These are phyloP conservation scores for Phyllosticta citriasiana DNA, from an alignment of 2,329 filamentous ascomycete species.

Conservation along the genomic window DNA sequence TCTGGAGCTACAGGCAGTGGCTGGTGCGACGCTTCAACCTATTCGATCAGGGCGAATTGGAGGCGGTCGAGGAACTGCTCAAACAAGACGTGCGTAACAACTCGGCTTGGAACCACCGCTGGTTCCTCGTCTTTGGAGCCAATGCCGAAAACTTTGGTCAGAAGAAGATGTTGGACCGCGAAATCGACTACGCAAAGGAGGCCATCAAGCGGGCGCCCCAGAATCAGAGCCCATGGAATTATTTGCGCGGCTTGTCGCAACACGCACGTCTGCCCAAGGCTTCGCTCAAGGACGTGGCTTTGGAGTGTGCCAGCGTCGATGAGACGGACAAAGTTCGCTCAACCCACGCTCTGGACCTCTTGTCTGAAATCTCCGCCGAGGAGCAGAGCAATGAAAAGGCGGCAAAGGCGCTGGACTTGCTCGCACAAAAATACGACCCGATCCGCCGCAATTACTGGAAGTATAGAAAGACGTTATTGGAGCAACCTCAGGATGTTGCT, in stretches of 20 bases:
- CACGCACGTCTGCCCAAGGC: slow-evolving; percentile 48
- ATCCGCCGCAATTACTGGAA: slow-evolving; percentile 90
- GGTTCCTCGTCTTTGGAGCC: slow-evolving; percentile 75
- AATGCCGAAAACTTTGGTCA: slow-evolving; percentile 29
- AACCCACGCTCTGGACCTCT: slow-evolving; percentile 56
- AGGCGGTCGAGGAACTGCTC: slow-evolving; percentile 62
- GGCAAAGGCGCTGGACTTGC: slow-evolving; percentile 56
- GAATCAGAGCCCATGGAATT: slow-evolving; percentile 93
- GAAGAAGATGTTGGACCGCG: slow-evolving; percentile 56
- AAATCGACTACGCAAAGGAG: slow-evolving; percentile 53
- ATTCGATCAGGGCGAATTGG: slow-evolving; percentile 53
- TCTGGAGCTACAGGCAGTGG: slow-evolving; percentile 90
- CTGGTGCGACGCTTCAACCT: slow-evolving; percentile 55
- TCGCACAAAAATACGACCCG: slow-evolving; percentile 82
- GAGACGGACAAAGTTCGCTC: slow-evolving; percentile 45
- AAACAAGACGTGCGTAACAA: slow-evolving; percentile 84
- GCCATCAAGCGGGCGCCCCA: slow-evolving; percentile 75
- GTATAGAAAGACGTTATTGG: slow-evolving; percentile 51
- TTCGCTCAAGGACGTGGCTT: slow-evolving; percentile 44
- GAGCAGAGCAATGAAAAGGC: slow-evolving; percentile 52
- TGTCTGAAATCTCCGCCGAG: slow-evolving; percentile 57
- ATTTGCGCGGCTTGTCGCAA: slow-evolving; percentile 64
- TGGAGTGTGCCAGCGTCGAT: slow-evolving; percentile 43
- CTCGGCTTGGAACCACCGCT: slow-evolving; percentile 94
- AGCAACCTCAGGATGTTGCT: slow-evolving; percentile 3